Base-by-base conservation (phyloP, 345 rosid genomes). In the Linum lewisii region DNA sequence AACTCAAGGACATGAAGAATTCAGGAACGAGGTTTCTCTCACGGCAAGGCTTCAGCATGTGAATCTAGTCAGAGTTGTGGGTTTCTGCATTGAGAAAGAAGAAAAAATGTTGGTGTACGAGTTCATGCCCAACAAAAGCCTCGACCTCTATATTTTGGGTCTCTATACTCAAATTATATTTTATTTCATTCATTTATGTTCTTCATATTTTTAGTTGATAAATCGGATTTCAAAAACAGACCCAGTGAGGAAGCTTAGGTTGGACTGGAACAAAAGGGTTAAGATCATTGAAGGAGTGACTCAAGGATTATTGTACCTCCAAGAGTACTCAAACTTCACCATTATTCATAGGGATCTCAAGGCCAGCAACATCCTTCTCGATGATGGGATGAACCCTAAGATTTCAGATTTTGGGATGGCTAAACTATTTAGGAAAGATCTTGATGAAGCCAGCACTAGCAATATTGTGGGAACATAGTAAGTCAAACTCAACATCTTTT, bases 41-140 rank as follows among this genome's bases (percentile, higher is more conserved):
- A 68, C 78, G 0, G 72, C 80, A 25, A 68, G 64, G 32, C 72
- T 79, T 56, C 83, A 75, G 37, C 82, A 79, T 51, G 72, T 75
- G 24, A 79, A 79, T 73, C 66, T 75, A 2, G 67, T 70, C 2
- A 51, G 63, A 13, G 66, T 75, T 36, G 38, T 73, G n/a, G 80
- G 83, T 42, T 62, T 60, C 61, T 79, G 80, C 72, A 50, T 49
- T 23, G 63, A 75, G 18, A 64, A 20, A 53, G 70, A 65, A n/a
- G 83, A 79, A 59, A 65, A 73, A 37, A 73, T 79, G 80, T 32
- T 75, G 58, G 23, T 79, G 9, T 79, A 79, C 4, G 80, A 79
- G 62, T 78, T 63, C 62, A 51, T 75, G 79, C 69, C 75, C 0
- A 55, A 69, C 8, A 66, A 51, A 72, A 70, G 80, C 74, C 57